A percentile compares a stretch with the other conserved stretches of the same genome.
These are phyloP conservation scores for Martensiomyces pterosporus DNA, from an alignment of 192 early-diverging fungal genomes.

Conservation along the genomic window DNA sequence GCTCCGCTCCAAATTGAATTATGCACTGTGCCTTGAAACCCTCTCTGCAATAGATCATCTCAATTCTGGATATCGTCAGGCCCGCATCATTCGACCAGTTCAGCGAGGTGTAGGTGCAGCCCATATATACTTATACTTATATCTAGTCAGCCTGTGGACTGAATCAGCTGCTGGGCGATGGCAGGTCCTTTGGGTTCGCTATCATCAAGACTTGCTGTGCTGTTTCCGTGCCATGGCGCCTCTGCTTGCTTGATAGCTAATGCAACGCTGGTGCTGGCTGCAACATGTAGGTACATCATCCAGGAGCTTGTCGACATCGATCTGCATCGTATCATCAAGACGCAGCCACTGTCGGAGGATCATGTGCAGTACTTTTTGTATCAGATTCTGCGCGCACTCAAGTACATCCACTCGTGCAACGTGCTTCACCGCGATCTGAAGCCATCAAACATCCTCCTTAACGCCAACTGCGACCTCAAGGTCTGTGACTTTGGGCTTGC, in stretches of 20 bases:
- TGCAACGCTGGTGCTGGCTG: too few species aligned
- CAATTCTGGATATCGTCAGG: slow-evolving; percentile 78
- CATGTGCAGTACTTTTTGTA: slow-evolving; percentile 92
- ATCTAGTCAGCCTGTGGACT: too few species aligned
- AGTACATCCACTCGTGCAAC: slow-evolving; percentile 91
- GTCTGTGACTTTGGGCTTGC: slow-evolving; percentile 99
- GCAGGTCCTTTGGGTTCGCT: too few species aligned
- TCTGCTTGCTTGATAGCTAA: too few species aligned
- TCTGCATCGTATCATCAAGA: slow-evolving; percentile 84
- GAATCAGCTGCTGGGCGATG: too few species aligned
- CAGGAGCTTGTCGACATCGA: slow-evolving; percentile 88
- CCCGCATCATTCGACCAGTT: slow-evolving; percentile 67
- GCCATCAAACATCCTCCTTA: slow-evolving; percentile 94
- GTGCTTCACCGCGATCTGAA: slow-evolving; percentile 96
- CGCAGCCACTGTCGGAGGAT: slow-evolving; percentile 76
- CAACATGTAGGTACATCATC: slow-evolving; percentile 58
- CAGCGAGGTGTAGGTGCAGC: slow-evolving; percentile 60
- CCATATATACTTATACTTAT: not conserved
- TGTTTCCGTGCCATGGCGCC: too few species aligned
- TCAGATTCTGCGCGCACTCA: slow-evolving; percentile 82
- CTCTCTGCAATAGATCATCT: slow-evolving; percentile 83
- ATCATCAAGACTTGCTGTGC: too few species aligned
- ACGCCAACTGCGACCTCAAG: slow-evolving; percentile 98
- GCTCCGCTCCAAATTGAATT: too few species aligned
- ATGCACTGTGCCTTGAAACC: too few species aligned